Evolutionary conservation across 2,329 filamentous ascomycete genomes (phyloP), one percentile per base, ranked within the genome.

Genomic region (Parascedosporium putredinis): DNA sequence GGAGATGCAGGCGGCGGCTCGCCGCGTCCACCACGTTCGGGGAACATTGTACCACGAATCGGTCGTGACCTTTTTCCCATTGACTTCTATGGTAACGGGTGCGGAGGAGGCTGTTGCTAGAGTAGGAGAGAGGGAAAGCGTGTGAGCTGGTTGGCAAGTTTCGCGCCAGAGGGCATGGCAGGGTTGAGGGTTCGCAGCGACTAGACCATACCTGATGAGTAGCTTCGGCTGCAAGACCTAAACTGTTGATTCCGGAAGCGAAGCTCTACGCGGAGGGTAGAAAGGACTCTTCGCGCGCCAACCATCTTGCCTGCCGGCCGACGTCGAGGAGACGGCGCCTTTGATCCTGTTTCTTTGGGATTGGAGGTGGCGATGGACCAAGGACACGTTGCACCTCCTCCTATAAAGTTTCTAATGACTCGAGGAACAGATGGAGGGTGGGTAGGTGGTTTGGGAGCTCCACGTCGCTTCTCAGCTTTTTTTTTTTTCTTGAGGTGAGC

Each of bases 41-140:
- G 91, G 83, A 12, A 86, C 76, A 66, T 98, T 98, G 66, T 85
- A 93, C 86, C 88, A 96, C 48, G 76, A 67, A 62, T 97, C 89
- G 16, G 77, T 83, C 16, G 68, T 61, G 64, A 89, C 89, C 8
- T 66, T 68, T 54, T 73, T 74, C 55, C 78, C 83, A 57, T 83
- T 78, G 55, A 93, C 75, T 9, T 68, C 72, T 54, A 85, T 31
- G 3, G 47, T 16, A 24, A 36, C 25, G n/a, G 34, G 14, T 14
- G 46, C 10, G 33, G 18, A 20, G 10, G 45, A 24, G n/a, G n/a
- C n/a, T n/a, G n/a, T n/a, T n/a, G n/a, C n/a, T 23, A 8, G 33
- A 34, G 22, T 24, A 29, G 22, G 16, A n/a, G 9, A 16, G 8
- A 27, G 8, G 7, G 24, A 31, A 12, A 38, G 27, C n/a, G n/a